Base-by-base conservation (phyloP, 768 basidiomycete species). In the Trametes cinnabarina region DNA sequence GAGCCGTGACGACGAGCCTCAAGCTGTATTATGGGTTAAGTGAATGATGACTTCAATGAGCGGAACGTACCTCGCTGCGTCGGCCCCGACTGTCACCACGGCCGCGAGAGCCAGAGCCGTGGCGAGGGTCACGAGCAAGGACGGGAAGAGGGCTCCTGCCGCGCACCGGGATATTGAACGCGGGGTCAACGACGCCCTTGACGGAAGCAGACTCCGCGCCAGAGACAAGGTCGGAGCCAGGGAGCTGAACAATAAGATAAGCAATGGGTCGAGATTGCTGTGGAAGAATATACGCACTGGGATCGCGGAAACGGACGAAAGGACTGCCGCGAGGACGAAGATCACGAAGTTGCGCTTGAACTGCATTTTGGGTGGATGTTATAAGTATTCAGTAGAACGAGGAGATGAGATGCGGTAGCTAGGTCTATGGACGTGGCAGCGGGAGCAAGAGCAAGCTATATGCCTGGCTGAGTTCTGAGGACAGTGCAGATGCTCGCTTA, bases 271-370 rank as follows among this genome's bases (percentile, higher is more conserved):
- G 10, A 4, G 10, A n/a, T 30, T 3, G 22, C 4, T 8, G 9
- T 4, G 34, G 25, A 32, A 15, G 50, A 66, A 47, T 65, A 74
- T 12, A 51, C 68, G 43, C 64, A 74, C 73, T 7, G 73, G 73
- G 22, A 66, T 63, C 42, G 72, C 73, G 44, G 62, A 34, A 11
- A 37, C 52, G 14, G 69, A 64, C 30, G 72, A 63, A 32, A 74
- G 37, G 39, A 74, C 70, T 10, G 73, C 71, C 4, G 73, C 71
- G 37, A 73, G 32, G 56, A 73, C 66, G 56, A 74, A 70, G 23
- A 68, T 63, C 23, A 72, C 57, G 47, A 73, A 72, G 66, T 67
- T 71, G 63, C 71, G 71, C 69, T 65, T 71, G 71, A 73, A 72
- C 35, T 73, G 70, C 73, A 74, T 74, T 37, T 9, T 62, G 28